Evolutionary conservation across 768 basidiomycete genomes (phyloP), one percentile per base, ranked within the genome.

Genomic region (Suillus subalutaceus): DNA sequence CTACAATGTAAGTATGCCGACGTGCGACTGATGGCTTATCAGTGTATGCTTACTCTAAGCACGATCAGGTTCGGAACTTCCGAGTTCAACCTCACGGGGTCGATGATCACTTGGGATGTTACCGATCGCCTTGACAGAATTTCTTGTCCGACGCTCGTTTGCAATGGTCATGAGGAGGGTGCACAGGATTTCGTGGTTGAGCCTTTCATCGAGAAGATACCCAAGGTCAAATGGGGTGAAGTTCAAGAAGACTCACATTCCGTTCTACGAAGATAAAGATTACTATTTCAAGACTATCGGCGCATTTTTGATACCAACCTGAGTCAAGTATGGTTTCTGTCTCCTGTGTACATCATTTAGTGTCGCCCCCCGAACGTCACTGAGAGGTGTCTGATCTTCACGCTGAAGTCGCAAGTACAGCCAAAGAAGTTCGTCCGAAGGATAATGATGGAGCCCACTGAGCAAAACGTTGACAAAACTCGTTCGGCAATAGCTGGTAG

Each of bases 61-160:
- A 16, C 7, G 50, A 48, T 53, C 38, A 73, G 70, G 65, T 16
- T 71, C 55, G 64, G 72, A 53, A 13, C 75, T 8, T 77, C 78
- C n/a, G 81, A 82, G 68, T 81, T 82, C 68, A 73, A 73, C 38
- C 77, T 80, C 37, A 74, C 78, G 13, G 82, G 82, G 0, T 73
- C 80, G 1, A 63, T 87, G 53, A 81, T 82, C 69, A 68, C 75
- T 2, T 88, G 86, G 86, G 72, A 78, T 20, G 79, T 85, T 62
- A 70, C 84, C 23, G 79, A 82, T 43, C 75, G 80, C 12, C 72
- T 86, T 12, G 74, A 79, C 66, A 79, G 73, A 4, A 82, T 86
- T 40, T 50, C 64, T 6, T 74, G 75, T 12, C 76, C 80, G 1
- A 81, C 81, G 0, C 73, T 87, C 37, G 62, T 82, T 35, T 77